These are phyloP conservation scores for Saraca asoca DNA, from an alignment of 331 rosid genomes.

Conservation along the genomic window DNA sequence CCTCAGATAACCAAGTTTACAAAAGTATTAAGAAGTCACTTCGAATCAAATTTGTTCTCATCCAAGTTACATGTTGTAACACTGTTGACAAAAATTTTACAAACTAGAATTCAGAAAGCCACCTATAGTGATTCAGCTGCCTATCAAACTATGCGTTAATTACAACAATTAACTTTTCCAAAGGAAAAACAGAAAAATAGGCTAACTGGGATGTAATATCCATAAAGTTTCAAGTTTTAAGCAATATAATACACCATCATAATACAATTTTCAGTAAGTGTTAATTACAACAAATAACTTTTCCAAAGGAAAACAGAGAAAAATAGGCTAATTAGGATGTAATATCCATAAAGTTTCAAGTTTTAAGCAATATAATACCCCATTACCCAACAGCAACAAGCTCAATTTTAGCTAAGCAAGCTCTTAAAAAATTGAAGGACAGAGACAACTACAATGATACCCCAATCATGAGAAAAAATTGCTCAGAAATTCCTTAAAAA, in stretches of 20 bases:
- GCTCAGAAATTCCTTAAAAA: neutral
- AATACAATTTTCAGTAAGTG: neutral
- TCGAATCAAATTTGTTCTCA: neutral
- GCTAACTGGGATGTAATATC: neutral
- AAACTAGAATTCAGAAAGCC: neutral
- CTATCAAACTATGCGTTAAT: neutral
- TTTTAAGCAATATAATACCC: neutral
- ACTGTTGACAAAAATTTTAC: neutral
- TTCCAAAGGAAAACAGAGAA: neutral
- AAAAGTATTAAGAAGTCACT: constrained; percentile 8
- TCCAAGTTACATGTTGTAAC: neutral
- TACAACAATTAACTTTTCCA: neutral
- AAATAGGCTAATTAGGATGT: neutral
- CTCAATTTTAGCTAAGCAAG: neutral
- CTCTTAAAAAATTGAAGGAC: neutral
- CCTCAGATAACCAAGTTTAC: neutral
- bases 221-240: neutral
- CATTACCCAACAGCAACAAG: neutral
- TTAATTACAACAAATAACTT: neutral
- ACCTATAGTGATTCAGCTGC: neutral
- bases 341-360: neutral
- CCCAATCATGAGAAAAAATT: neutral
- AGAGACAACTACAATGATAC: neutral
- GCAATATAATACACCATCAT: neutral
- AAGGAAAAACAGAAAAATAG: neutral